Evolutionary conservation across 1,284 basidiomycete species (phyloP).

Genomic region (Heterobasidion annosum): DNA sequence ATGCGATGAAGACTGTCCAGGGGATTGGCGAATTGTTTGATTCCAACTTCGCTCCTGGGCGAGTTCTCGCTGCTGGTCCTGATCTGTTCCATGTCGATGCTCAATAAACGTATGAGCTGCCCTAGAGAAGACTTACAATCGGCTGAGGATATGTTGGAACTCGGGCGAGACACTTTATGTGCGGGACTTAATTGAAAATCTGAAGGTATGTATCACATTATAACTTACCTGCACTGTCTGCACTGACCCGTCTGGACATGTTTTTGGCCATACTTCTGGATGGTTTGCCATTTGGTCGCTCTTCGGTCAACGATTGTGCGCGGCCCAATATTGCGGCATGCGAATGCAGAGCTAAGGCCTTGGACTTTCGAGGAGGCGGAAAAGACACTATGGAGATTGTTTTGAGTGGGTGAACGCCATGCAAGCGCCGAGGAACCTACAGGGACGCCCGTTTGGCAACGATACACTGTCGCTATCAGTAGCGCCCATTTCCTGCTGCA

Average conservation of each 20-base stretch:
- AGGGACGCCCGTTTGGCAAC: conserved; percentile 11
- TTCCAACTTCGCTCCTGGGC: neutral
- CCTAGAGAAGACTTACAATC: conserved; percentile 1
- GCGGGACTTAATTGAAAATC: too few species aligned
- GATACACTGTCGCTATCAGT: conserved; percentile 38
- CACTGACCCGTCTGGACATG: conserved; percentile 15
- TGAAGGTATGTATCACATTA: conserved; percentile 4
- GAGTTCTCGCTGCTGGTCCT: neutral
- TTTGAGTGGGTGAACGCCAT: neutral
- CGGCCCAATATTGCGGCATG: conserved; percentile 8
- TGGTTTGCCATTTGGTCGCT: conserved; percentile 17
- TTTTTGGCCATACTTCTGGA: conserved; percentile 17
- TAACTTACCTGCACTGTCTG: conserved; percentile 17
- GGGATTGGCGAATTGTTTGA: neutral
- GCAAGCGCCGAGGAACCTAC: conserved; percentile 7
- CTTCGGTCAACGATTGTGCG: conserved; percentile 16
- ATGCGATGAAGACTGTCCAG: conserved; percentile 5
- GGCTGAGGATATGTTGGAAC: conserved; percentile 13
- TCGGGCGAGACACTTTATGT: conserved; percentile 17
- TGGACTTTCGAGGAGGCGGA: conserved; percentile 12
- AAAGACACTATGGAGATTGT: conserved; percentile 13
- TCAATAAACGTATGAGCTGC: neutral
- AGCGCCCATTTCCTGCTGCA: conserved; percentile 57
- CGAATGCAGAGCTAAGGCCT: conserved; percentile 4
- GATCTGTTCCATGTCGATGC: too few species aligned